Conservation (phyloP, 1,284 basidiomycete species). For the Phenoliferia sp. region DNA sequence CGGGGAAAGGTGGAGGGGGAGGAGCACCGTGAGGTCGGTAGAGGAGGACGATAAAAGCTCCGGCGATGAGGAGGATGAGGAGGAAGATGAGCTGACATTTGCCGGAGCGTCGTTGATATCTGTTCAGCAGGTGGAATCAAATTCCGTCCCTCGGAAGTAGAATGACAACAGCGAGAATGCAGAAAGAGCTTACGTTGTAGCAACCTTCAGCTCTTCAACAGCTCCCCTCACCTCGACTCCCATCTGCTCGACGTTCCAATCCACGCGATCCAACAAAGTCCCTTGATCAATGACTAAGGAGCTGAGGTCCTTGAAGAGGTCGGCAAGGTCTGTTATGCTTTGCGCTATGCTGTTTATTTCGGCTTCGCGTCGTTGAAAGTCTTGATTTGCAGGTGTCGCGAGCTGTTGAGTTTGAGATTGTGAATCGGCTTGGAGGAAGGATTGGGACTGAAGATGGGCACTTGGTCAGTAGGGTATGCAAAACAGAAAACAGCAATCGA, state of each 20-base stretch:
- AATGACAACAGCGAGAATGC: not conserved
- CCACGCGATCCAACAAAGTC: slow-evolving; percentile 89
- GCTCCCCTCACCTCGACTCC: slow-evolving; percentile 74
- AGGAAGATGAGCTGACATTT: slow-evolving; percentile 89
- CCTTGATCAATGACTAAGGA: slow-evolving; percentile 96
- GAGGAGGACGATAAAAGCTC: slow-evolving; percentile 70
- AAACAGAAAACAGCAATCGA: slow-evolving; percentile 32
- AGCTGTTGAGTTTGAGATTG: not conserved
- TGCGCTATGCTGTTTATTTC: slow-evolving; percentile 89
- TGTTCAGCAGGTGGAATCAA: slow-evolving; percentile 39
- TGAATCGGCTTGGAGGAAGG: slow-evolving; percentile 4
- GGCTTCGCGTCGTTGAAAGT: slow-evolving; percentile 46
- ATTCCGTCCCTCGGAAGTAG: not conserved
- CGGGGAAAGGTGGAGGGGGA: not conserved
- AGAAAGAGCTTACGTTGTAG: slow-evolving; percentile 59
- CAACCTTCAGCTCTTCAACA: slow-evolving; percentile 74
- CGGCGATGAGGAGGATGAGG: slow-evolving; percentile 80
- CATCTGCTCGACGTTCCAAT: slow-evolving; percentile 95
- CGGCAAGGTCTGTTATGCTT: slow-evolving; percentile 84
- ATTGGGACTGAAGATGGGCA: slow-evolving; percentile 6
- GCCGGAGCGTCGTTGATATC: slow-evolving; percentile 89
- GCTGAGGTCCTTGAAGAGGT: slow-evolving; percentile 92
- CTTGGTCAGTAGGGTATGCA: slow-evolving; percentile 20
- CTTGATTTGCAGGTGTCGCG: slow-evolving; percentile 7
- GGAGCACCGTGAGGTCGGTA: slow-evolving; percentile 44